Evolutionary conservation across 371 early-diverging fungal species (phyloP).

Genomic region (Rhizopus sp.): DNA sequence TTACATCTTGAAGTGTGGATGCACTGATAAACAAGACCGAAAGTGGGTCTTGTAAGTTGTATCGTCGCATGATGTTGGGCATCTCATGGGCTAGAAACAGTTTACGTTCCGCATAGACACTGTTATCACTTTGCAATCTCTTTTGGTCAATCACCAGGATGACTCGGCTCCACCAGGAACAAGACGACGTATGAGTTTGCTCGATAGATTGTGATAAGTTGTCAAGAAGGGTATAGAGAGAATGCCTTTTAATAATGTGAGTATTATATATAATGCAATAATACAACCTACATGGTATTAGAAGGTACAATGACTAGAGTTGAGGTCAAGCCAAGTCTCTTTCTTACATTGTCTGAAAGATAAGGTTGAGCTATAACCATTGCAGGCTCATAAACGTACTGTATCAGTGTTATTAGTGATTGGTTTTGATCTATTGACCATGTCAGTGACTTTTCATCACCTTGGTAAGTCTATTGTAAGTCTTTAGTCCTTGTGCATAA

Average conservation of each 20-base stretch:
- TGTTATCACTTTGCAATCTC: conserved; percentile 7
- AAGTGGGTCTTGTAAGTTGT: conserved; percentile 11
- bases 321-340: conserved; percentile 22
- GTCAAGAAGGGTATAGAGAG: neutral
- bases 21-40: conserved; percentile 20
- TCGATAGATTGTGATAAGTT: neutral
- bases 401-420: conserved; percentile 19
- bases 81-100: conserved; percentile 10
- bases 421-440: conserved; percentile 14
- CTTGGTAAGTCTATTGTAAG: conserved; percentile 18
- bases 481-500: no score
- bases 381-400: conserved; percentile 6
- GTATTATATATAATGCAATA: no score
- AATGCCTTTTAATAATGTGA: no score
- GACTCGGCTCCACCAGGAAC: conserved; percentile 24
- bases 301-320: conserved; percentile 19
- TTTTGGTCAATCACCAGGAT: conserved; percentile 21
- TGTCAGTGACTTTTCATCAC: conserved; percentile 20
- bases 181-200: neutral
- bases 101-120: conserved; percentile 9
- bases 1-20: conserved; percentile 1
- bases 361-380: neutral
- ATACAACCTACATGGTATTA: conserved; percentile 16
- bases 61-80: conserved; percentile 19
- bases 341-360: conserved; percentile 15